Evolutionary conservation across 805 yeast species (phyloP).

Genomic region (Candida pseudofarinosa): DNA sequence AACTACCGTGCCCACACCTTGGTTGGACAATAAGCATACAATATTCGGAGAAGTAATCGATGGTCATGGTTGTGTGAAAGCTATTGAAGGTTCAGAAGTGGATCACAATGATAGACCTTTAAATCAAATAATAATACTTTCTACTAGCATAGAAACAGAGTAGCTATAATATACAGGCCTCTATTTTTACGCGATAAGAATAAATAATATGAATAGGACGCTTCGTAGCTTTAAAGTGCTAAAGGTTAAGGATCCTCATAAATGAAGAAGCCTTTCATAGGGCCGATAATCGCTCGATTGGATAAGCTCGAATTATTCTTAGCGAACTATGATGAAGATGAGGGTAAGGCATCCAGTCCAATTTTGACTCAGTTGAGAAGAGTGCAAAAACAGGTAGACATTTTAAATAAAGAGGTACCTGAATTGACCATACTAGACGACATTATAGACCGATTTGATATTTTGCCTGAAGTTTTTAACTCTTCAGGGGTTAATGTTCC

Average conservation of each 20-base stretch:
- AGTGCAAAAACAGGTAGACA: slow-evolving; percentile 12
- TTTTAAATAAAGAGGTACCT: slow-evolving; percentile 14
- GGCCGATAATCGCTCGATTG: no score
- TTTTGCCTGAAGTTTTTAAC: no score
- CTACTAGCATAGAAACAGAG: slow-evolving; percentile 12
- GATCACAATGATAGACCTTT: slow-evolving; percentile 18
- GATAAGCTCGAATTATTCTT: no score
- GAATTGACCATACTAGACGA: slow-evolving; percentile 14
- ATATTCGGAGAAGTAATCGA: slow-evolving; percentile 22
- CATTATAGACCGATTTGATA: no score
- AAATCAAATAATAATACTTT: slow-evolving; percentile 17
- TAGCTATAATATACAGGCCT: no score
- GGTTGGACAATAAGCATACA: slow-evolving; percentile 21
- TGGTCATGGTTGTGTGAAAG: slow-evolving; percentile 18
- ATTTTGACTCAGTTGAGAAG: slow-evolving; percentile 7
- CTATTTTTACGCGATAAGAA: no score
- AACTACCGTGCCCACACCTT: slow-evolving; percentile 17
- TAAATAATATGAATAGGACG: no score
- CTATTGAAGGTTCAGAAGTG: slow-evolving; percentile 17
- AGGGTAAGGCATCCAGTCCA: not conserved
- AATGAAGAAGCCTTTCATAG: no score
- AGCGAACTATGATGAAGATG: no score
- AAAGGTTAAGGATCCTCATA: no score
- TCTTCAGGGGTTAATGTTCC: no score
- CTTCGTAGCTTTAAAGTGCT: no score